Evolutionary conservation across 2,329 filamentous ascomycete species (phyloP).

Genomic region (Verruconis gallopava): DNA sequence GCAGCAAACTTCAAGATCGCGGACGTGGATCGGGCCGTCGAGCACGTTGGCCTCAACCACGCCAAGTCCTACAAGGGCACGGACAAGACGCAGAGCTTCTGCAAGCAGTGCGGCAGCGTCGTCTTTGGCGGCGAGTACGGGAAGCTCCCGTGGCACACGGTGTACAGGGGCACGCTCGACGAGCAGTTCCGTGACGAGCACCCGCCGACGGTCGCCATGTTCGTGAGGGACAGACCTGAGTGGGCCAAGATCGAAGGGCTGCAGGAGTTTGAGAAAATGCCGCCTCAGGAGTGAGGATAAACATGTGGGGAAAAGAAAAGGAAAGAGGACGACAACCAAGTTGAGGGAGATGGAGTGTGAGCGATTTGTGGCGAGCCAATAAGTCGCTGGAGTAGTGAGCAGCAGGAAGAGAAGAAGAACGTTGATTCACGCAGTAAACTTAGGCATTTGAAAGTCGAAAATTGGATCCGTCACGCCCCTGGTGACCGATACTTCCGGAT

Average conservation of each 20-base stretch:
- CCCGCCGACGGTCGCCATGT: slow-evolving; percentile 1
- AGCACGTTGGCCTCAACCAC: background rate
- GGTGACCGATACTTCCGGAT: no score
- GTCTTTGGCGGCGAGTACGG: slow-evolving; percentile 5
- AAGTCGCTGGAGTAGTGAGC: no score
- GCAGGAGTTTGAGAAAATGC: slow-evolving; percentile 5
- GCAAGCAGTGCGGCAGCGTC: background rate
- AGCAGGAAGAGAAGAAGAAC: no score
- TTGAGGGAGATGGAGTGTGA: no score
- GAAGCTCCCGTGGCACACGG: background rate
- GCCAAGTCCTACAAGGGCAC: background rate
- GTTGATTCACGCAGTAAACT: no score
- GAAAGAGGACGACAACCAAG: no score
- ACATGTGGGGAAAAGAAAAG: no score
- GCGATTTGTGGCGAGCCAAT: no score
- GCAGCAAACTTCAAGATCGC: background rate
- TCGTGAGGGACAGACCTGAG: background rate
- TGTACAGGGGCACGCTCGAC: slow-evolving; percentile 2
- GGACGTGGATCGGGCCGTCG: background rate
- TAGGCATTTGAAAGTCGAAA: no score
- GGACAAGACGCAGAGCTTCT: background rate
- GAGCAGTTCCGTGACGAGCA: background rate
- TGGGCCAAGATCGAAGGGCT: slow-evolving; percentile 1
- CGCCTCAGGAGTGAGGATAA: no score
- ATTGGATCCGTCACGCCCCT: no score